These are phyloP conservation scores for Arthrobotrys musiformis DNA, from an alignment of 2,329 filamentous ascomycete species.

Conservation along the genomic window DNA sequence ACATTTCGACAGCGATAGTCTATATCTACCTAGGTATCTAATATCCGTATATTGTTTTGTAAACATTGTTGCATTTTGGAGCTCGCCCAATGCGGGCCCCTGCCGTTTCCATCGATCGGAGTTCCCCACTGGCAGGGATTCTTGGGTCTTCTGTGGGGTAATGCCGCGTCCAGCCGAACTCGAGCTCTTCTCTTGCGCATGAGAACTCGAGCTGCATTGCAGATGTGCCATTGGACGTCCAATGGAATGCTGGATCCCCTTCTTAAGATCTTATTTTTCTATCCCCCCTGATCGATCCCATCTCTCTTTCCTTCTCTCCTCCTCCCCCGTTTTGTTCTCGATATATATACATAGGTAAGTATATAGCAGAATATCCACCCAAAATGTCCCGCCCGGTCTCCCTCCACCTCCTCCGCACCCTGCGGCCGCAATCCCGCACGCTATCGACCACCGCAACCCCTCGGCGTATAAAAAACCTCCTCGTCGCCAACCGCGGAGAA, in stretches of 20 bases:
- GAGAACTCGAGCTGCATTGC: not conserved
- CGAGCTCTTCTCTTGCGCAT: slow-evolving; percentile 12
- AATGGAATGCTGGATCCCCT: not conserved
- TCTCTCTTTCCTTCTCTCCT: not conserved
- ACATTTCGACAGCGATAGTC: too few species aligned
- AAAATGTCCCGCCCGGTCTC: slow-evolving; percentile 48
- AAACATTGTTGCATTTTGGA: not conserved
- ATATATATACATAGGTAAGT: slow-evolving; percentile 8
- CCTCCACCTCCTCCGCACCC: slow-evolving; percentile 44
- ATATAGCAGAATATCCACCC: slow-evolving; percentile 3
- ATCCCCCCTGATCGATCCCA: slow-evolving; percentile 1
- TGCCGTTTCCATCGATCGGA: slow-evolving; percentile 10
- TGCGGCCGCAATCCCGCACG: slow-evolving; percentile 22
- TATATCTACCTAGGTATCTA: too few species aligned
- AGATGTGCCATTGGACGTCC: not conserved
- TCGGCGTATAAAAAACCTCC: slow-evolving; percentile 70
- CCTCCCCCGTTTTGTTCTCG: not conserved
- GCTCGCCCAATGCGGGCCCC: not conserved
- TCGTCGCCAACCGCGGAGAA: slow-evolving; percentile 97
- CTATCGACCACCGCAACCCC: not conserved
- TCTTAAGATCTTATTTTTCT: not conserved
- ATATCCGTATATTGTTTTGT: too few species aligned
- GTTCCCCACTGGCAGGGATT: slow-evolving; percentile 17
- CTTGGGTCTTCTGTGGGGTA: slow-evolving; percentile 33
- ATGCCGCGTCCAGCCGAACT: slow-evolving; percentile 42